These are phyloP conservation scores for Austropuccinia psidii DNA, from an alignment of 1,284 basidiomycete species.

Conservation along the genomic window DNA sequence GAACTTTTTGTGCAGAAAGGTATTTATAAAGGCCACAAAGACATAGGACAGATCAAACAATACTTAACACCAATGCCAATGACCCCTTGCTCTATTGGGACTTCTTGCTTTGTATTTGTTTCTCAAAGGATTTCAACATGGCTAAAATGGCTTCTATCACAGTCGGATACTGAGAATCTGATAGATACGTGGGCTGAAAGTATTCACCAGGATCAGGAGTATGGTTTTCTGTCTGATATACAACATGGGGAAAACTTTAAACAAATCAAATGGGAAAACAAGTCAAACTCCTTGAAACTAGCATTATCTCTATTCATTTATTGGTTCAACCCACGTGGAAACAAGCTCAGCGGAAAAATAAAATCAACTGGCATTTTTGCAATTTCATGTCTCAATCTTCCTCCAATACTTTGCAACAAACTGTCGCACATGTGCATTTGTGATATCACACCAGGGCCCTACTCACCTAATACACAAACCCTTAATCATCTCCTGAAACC, in stretches of 20 bases:
- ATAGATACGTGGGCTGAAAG: neutral
- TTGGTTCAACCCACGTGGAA: conserved; percentile 30
- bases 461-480: neutral
- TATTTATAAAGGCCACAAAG: neutral
- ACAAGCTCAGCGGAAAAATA: conserved; percentile 13
- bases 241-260: neutral
- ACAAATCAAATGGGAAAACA: neutral
- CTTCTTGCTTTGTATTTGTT: neutral
- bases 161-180: conserved; percentile 1
- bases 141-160: conserved; percentile 3
- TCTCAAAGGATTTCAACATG: conserved; percentile 4
- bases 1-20: neutral
- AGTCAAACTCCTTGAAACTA: neutral
- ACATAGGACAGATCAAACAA: neutral
- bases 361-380: conserved; percentile 9
- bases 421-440: conserved; percentile 8
- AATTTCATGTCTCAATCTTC: conserved; percentile 22
- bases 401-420: neutral
- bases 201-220: neutral
- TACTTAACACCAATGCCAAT: neutral
- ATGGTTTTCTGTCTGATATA: neutral
- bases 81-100: neutral
- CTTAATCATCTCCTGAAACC: conserved; percentile 8
- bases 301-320: neutral
- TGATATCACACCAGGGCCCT: conserved; percentile 10